phyloP scores from a whole-genome alignment of 2,329 filamentous ascomycete genomes.

The Cercospora sojina region DNA sequence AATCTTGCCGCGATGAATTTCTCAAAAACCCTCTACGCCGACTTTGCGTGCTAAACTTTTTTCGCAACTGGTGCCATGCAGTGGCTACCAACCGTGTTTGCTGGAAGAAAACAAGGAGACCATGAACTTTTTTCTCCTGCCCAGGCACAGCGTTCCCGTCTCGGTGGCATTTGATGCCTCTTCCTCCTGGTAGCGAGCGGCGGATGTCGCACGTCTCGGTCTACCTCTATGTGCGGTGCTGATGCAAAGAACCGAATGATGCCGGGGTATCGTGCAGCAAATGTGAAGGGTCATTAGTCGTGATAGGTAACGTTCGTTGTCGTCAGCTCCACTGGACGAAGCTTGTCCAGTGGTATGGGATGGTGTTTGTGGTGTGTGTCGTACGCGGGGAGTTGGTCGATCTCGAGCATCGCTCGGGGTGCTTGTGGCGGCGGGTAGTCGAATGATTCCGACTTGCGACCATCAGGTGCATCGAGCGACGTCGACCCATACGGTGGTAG shows the following conservation, averaged over 20 bases:
- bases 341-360: constrained; percentile 2
- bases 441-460: constrained; percentile 37
- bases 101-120: constrained; percentile 18
- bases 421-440: constrained; percentile 23
- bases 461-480: constrained; percentile 24
- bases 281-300: constrained; percentile 31
- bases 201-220: constrained; percentile 21
- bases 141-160: constrained; percentile 20
- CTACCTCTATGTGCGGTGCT: constrained; percentile 36
- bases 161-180: constrained; percentile 26
- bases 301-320: constrained; percentile 21
- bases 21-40: constrained; percentile 10
- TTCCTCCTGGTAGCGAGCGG: constrained; percentile 19
- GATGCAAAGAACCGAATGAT: constrained; percentile 33
- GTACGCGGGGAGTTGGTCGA: constrained; percentile 37
- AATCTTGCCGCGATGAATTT: neutral
- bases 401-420: constrained; percentile 18
- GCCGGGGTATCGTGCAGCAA: constrained; percentile 34
- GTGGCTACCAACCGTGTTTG: constrained; percentile 13
- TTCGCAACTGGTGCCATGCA: constrained; percentile 18
- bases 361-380: constrained; percentile 19
- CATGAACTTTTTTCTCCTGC: constrained; percentile 25
- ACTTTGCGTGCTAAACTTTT: constrained; percentile 19
- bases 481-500: constrained; percentile 38
- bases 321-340: constrained; percentile 1